Conservation (phyloP, 805 yeast genomes). For the Jamesozyma gamospora region DNA sequence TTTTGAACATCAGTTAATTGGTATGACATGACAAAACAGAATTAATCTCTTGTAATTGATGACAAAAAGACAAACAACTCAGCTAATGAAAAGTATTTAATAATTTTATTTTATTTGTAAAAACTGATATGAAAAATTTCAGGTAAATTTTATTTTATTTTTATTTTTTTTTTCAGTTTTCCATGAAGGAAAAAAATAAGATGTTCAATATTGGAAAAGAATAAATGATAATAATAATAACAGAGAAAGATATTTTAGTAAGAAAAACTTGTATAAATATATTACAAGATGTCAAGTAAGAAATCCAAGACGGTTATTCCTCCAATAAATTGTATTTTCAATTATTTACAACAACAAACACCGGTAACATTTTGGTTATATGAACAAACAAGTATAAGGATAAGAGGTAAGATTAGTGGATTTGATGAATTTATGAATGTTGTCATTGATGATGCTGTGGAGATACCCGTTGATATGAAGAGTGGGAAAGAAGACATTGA, state of each 20-base stretch:
- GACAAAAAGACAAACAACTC: not conserved
- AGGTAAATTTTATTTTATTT: too few relatives aligned
- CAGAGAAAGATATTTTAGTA: too few relatives aligned
- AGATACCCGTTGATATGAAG: conserved; percentile 46
- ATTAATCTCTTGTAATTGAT: too few relatives aligned
- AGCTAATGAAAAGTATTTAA: too few relatives aligned
- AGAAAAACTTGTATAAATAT: too few relatives aligned
- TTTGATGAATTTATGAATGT: conserved; percentile 97
- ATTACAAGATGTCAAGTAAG: conserved; percentile 20
- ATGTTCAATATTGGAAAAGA: too few relatives aligned
- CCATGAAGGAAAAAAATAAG: too few relatives aligned
- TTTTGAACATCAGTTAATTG: conserved; percentile 15
- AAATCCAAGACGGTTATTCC: conserved; percentile 45
- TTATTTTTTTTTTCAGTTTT: too few relatives aligned
- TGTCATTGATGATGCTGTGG: conserved; percentile 52
- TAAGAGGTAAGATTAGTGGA: conserved; percentile 80
- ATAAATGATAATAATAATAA: too few relatives aligned
- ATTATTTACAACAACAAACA: conserved; percentile 72
- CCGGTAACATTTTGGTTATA: conserved; percentile 79
- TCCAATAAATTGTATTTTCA: conserved; percentile 86
- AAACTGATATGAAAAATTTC: too few relatives aligned
- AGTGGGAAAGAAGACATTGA: conserved; percentile 19
- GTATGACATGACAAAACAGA: conserved; percentile 7
- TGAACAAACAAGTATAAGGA: conserved; percentile 68
- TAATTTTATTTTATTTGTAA: too few relatives aligned